A percentile compares a stretch with the other conserved stretches of the same genome.
phyloP scores from a whole-genome alignment of 2,329 filamentous ascomycete genomes.

The Monosporascus ibericus region DNA sequence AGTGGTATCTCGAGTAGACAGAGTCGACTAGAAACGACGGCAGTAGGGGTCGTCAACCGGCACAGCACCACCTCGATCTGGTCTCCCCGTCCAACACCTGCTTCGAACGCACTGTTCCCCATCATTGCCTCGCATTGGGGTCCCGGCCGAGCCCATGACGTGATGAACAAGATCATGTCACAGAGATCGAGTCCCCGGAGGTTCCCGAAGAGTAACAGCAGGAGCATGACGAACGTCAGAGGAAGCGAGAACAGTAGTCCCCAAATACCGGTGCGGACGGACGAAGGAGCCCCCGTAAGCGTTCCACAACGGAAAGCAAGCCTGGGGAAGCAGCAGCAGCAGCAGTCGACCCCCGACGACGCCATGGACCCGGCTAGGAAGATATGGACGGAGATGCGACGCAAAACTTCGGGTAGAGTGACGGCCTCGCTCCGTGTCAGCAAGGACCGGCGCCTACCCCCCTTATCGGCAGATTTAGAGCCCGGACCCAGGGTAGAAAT shows the following conservation, averaged over 20 bases:
- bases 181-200: constrained; percentile 5
- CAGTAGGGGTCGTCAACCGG: constrained; percentile 43
- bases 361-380: constrained; percentile 18
- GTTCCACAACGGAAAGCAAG: constrained; percentile 11
- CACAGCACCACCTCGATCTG: constrained; percentile 44
- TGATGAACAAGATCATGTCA: constrained; percentile 30
- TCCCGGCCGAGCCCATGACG: constrained; percentile 33
- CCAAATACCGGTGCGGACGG: background rate
- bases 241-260: background rate
- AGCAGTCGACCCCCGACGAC: constrained; percentile 8
- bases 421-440: constrained; percentile 9
- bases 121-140: constrained; percentile 47
- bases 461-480: background rate
- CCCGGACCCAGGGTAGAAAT: background rate
- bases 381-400: constrained; percentile 26
- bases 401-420: constrained; percentile 12
- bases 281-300: constrained; percentile 5
- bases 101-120: constrained; percentile 33
- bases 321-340: constrained; percentile 2
- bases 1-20: constrained; percentile 32
- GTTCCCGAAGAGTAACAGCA: constrained; percentile 1
- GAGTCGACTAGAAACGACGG: constrained; percentile 48
- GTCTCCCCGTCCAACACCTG: constrained; percentile 37
- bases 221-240: background rate
- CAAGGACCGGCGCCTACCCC: constrained; percentile 8